Percentiles rank a stretch among this genome's conserved stretches.
Conservation (phyloP, 225 moss, liverwort and hornwort genomes). For the Bryoerythrophyllum caledonicum region DNA sequence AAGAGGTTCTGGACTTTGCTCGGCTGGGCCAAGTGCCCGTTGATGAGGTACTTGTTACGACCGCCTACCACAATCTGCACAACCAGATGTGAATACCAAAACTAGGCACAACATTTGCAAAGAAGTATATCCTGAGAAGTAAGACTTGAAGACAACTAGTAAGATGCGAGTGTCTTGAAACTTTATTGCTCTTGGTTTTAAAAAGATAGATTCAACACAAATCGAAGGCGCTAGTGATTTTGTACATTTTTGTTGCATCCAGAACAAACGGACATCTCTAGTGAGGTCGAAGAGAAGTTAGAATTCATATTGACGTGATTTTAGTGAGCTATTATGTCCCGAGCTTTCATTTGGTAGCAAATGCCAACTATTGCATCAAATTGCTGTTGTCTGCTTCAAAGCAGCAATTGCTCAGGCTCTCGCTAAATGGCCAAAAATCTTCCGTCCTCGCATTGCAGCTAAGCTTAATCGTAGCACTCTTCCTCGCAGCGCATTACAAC, state of each 20-base stretch:
- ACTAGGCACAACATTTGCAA: neutral
- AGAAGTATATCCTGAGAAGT: neutral
- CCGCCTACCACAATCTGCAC: constrained; percentile 95
- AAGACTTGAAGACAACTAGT: neutral
- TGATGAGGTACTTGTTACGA: constrained; percentile 92
- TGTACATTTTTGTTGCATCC: too few relatives aligned
- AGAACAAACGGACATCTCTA: too few relatives aligned
- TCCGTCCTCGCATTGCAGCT: neutral
- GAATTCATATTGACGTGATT: too few relatives aligned
- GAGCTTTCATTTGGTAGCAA: too few relatives aligned
- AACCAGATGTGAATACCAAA: neutral
- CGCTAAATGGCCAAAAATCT: too few relatives aligned
- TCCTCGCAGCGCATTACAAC: neutral
- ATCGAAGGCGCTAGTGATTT: neutral
- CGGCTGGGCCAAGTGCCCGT: constrained; percentile 91
- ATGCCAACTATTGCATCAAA: too few relatives aligned
- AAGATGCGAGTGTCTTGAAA: neutral
- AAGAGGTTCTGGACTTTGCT: constrained; percentile 92
- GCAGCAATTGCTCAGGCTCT: too few relatives aligned
- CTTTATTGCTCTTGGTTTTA: neutral
- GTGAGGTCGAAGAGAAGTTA: too few relatives aligned
- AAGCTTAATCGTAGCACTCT: neutral
- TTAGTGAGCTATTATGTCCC: too few relatives aligned
- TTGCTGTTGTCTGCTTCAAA: too few relatives aligned
- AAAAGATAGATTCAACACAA: neutral